phyloP scores from a whole-genome alignment of 202 grass and related monocot genomes.

The Saccharum hybrid region DNA sequence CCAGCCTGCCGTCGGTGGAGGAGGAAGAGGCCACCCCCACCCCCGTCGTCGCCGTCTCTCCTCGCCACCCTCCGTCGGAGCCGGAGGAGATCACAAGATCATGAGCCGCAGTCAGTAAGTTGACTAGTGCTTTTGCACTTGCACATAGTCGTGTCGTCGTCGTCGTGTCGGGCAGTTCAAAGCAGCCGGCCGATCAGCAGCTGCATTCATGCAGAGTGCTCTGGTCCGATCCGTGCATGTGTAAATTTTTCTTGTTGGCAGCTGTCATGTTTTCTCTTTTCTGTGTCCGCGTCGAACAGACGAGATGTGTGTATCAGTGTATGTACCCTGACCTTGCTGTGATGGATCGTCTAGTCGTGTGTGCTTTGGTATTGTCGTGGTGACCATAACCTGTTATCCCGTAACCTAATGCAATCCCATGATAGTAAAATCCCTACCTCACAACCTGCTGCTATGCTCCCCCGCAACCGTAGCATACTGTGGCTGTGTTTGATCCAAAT shows the following conservation, averaged over 20 bases:
- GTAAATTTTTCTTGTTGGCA: neutral
- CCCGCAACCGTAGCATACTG: no score
- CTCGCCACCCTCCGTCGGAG: no score
- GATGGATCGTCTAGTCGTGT: neutral
- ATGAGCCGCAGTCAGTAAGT: no score
- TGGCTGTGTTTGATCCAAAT: no score
- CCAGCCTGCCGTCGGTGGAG: constrained; percentile 53
- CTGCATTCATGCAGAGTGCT: neutral
- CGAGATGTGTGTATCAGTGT: no score
- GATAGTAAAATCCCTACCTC: no score
- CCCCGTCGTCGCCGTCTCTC: neutral
- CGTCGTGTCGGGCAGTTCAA: neutral
- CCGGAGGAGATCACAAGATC: no score
- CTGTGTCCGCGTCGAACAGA: neutral
- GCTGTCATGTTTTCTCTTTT: neutral
- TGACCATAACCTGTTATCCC: no score
- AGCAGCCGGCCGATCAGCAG: neutral
- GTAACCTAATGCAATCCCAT: no score
- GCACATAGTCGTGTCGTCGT: constrained; percentile 7
- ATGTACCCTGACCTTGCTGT: neutral
- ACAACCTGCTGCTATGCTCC: no score
- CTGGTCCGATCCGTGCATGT: neutral
- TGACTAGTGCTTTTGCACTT: neutral
- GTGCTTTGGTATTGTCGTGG: neutral
- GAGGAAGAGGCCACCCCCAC: constrained; percentile 29